Base-by-base conservation (phyloP, 2,329 filamentous ascomycete genomes). In the Arthrobotrys sphaeroides region DNA sequence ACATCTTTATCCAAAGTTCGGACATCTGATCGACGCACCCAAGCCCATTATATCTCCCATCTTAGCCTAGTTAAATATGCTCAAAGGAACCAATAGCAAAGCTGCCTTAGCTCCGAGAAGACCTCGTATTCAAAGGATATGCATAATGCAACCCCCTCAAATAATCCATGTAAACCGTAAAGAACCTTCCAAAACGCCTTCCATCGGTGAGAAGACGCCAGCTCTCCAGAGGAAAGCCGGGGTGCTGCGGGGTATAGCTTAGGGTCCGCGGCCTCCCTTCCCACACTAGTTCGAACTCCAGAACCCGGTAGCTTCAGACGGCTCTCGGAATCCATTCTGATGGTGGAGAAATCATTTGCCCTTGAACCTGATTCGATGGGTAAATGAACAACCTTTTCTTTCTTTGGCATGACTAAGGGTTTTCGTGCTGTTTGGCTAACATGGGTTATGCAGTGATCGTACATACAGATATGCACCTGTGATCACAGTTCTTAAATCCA, bases 161-260 rank as follows among this genome's bases (percentile, higher is more conserved):
- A n/a, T n/a, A n/a, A n/a, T 10, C 45, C 24, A 22, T 62, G 45
- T n/a, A 26, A n/a, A 33, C 60, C 24, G 70, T 26, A 68, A 31
- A 62, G 70, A 74, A 74, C 62, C 53, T 68, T 74, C 70, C 53
- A 74, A 74, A 42, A 51, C 22, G 18, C 55, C 66, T 74, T 51
- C 62, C 49, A 61, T 60, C 70, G 55, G 70, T 47, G 61, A 55
- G 33, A 40, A 22, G 22, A 20, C 51, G 69, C 69, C 70, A 59
- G 36, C 38, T 38, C 55, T 61, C 36, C n/a, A 62, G 22, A 22
- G n/a, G n/a, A 49, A 38, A 62, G 13, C 53, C 26, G 49, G 62
- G 53, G 57, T 74, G 10, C 40, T 74, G 70, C 62, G 62, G 70
- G 62, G 70, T 70, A 70, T 45, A 70, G 57, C 55, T 70, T 33